Percentiles rank a stretch among this genome's conserved stretches.
Evolutionary conservation across 208 protist genomes (phyloP).

Genomic region (Blastocrithidia nonstop): DNA sequence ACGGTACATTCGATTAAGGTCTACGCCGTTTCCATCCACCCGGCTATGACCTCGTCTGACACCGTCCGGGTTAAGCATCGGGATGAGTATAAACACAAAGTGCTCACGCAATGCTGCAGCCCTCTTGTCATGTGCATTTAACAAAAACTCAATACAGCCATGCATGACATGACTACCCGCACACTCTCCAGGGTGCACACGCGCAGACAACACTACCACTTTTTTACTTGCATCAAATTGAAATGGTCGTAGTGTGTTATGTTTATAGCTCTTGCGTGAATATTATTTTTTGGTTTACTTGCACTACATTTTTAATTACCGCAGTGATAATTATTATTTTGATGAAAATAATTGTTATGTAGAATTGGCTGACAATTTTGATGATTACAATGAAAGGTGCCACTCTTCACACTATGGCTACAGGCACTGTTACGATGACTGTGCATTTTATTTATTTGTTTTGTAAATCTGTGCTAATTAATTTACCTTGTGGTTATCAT

Average conservation of each 20-base stretch:
- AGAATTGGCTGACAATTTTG: too few species aligned
- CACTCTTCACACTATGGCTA: constrained; percentile 14
- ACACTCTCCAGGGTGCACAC: constrained; percentile 90
- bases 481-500: too few species aligned
- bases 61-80: constrained; percentile 92
- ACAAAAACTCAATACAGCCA: constrained; percentile 82
- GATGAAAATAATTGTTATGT: too few species aligned
- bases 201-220: constrained; percentile 70
- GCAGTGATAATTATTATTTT: too few species aligned
- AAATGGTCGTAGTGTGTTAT: constrained; percentile 26
- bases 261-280: too few species aligned
- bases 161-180: constrained; percentile 88
- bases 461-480: too few species aligned
- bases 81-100: constrained; percentile 85
- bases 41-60: constrained; percentile 86
- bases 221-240: constrained; percentile 40
- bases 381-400: constrained; percentile 48
- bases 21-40: constrained; percentile 77
- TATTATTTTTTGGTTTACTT: too few species aligned
- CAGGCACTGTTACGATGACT: too few species aligned
- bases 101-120: constrained; percentile 58
- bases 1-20: constrained; percentile 90
- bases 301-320: too few species aligned
- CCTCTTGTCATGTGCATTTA: constrained; percentile 42
- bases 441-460: too few species aligned